Evolutionary conservation across 148 eudicot genomes (phyloP), one percentile per base, ranked within the genome.

Genomic region (Polygonum aviculare): DNA sequence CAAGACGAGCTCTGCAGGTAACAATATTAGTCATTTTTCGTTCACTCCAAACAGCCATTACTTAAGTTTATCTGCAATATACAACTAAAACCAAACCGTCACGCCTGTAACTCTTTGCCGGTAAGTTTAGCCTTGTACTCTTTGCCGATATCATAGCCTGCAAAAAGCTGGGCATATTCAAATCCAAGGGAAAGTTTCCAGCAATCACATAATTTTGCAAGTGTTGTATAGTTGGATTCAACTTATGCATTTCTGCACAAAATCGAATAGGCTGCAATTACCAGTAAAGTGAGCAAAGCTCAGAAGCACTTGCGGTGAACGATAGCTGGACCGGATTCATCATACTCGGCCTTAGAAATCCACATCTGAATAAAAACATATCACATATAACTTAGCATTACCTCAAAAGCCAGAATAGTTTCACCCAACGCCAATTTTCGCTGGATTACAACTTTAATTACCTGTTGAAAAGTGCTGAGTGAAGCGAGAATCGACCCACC

Each of bases 261-360:
- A 51, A 51, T n/a, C 16, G n/a, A 51, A 51, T 16, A 51, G 19
- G 19, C 21, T 51, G 6, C 40, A 35, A 35, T 67, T 67, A 67
- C 72, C 72, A 67, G 72, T 36, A 36, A 11, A 67, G 44, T 67
- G 19, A 12, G 45, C 21, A 45, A 45, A 72, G 35, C 75, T 72
- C 40, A 72, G 75, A 72, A 72, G 54, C 75, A 72, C 75, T 72
- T 72, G 52, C 75, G 50, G 54, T 72, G 75, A 19, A 72, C 75
- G 38, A 72, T 72, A 11, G 75, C 75, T 8, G 75, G 75, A 3
- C 75, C 75, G 4, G 54, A 44, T 72, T 72, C 75, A 72, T 72
- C 75, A 6, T 72, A 72, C 54, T 72, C 75, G 0, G 16, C 15
- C 54, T 72, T 72, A 6, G 75, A 33, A 48, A 72, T 72, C 75